Base-by-base conservation (phyloP, 1,284 basidiomycete genomes). In the Sporisorium exsertum region DNA sequence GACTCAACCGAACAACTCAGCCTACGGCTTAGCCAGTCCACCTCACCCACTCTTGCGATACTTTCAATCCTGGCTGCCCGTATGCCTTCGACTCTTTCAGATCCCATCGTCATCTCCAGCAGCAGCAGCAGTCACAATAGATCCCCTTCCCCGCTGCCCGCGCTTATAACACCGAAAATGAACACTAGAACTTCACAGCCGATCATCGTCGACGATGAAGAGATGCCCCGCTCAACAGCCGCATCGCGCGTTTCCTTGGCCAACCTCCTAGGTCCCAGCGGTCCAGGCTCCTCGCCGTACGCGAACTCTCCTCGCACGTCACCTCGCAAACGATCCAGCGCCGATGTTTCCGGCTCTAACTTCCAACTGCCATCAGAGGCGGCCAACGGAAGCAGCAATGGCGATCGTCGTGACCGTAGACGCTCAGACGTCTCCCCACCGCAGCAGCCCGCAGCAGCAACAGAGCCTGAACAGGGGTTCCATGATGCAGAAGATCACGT, bases 231-330 rank as follows among this genome's bases (percentile, higher is more conserved):
- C 5, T 64, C 65, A 20, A 58, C 65, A 9, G 74, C 74, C 43
- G 74, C 65, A 13, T 77, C 74, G 32, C 62, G 70, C 8, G 70
- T 77, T 27, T 72, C 66, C 2, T 58, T 77, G 6, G 74, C 74
- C 47, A 77, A 77, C 22, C 66, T 77, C 18, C 40, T 77, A 24
- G 74, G 74, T 3, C 74, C 74, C 27, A 55, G 46, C 13, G 74
- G 74, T 13, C 74, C 74, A 13, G 70, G 70, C 43, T 65, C 66
- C 33, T 72, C 74, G 20, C 66, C 70, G 5, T 66, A 69, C 16
- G 35, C 70, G 33, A 65, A 46, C n/a, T 43, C 63, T 35, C 66
- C 74, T 2, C 57, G 74, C 20, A 68, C 65, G 15, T 77, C 74
- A n/a, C 74, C 70, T 18, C 64, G 69, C 47, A 77, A 77, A 27